Conservation (phyloP, 768 basidiomycete genomes). For the Termitomyces sp. region DNA sequence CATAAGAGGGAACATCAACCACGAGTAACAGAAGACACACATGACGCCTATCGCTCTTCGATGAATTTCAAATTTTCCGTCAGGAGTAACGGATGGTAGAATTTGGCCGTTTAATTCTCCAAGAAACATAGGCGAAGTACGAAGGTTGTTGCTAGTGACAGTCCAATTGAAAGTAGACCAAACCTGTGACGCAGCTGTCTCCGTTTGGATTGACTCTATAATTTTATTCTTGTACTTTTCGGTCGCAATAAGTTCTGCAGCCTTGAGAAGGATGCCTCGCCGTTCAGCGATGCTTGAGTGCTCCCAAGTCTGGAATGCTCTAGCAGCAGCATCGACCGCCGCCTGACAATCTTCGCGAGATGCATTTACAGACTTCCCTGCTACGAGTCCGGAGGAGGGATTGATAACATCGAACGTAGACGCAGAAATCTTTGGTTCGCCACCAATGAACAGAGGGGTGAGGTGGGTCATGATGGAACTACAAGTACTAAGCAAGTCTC, state of each 20-base stretch:
- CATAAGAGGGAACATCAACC: not conserved
- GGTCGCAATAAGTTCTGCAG: constrained; percentile 40
- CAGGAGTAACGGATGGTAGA: constrained; percentile 40
- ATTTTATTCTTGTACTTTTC: constrained; percentile 38
- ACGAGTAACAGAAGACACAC: constrained; percentile 22
- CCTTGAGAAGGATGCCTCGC: constrained; percentile 45
- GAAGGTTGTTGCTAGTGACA: constrained; percentile 21
- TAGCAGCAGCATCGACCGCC: constrained; percentile 41
- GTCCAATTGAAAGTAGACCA: constrained; percentile 26
- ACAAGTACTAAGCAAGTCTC: not conserved
- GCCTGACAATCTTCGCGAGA: constrained; percentile 39
- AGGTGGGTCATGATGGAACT: constrained; percentile 21
- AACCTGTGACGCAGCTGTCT: constrained; percentile 32
- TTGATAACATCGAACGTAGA: constrained; percentile 45
- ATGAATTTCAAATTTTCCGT: constrained; percentile 40
- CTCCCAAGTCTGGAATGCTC: constrained; percentile 49
- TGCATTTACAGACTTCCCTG: constrained; percentile 44
- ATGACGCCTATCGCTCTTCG: constrained; percentile 49
- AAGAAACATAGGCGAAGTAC: constrained; percentile 29
- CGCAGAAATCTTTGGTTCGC: constrained; percentile 30
- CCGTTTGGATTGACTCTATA: constrained; percentile 28
- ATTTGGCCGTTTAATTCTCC: constrained; percentile 39
- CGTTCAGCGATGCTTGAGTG: constrained; percentile 27
- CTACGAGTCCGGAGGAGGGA: constrained; percentile 36
- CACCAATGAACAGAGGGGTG: constrained; percentile 40